These are phyloP conservation scores for Lipomyces mesembrius DNA, from an alignment of 805 yeast genomes.

Conservation along the genomic window DNA sequence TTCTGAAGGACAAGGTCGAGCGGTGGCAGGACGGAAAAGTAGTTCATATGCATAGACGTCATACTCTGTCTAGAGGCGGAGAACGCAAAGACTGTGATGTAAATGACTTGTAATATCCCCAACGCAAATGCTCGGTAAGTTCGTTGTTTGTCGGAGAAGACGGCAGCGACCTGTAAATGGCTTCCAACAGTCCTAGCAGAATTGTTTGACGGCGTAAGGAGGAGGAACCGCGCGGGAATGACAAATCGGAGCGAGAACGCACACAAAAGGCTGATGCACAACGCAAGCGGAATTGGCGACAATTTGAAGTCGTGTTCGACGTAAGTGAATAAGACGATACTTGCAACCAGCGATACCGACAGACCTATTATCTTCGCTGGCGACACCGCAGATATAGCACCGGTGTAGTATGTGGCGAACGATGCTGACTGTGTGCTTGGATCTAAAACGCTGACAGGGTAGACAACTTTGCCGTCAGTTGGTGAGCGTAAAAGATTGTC, in stretches of 20 bases:
- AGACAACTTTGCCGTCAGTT: conserved; percentile 8
- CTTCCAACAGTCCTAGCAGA: conserved; percentile 18
- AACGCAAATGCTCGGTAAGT: conserved; percentile 26
- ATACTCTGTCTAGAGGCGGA: conserved; percentile 29
- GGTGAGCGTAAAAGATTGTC: conserved; percentile 2
- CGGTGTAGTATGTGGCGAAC: conserved; percentile 28
- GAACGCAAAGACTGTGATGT: conserved; percentile 14
- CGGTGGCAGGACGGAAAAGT: conserved; percentile 35
- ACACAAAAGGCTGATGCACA: conserved; percentile 17
- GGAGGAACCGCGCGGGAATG: conserved; percentile 17
- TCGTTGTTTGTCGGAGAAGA: conserved; percentile 26
- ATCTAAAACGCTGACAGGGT: conserved; percentile 14
- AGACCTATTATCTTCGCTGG: conserved; percentile 10
- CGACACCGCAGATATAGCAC: conserved; percentile 28
- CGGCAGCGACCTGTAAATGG: conserved; percentile 24
- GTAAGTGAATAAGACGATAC: conserved; percentile 20
- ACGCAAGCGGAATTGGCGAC: conserved; percentile 21
- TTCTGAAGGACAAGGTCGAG: conserved; percentile 30
- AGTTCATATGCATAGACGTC: conserved; percentile 36
- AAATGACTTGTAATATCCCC: conserved; percentile 25
- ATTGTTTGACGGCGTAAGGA: conserved; percentile 14
- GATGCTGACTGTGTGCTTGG: conserved; percentile 15
- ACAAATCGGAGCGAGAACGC: conserved; percentile 24
- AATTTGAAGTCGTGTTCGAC: conserved; percentile 12
- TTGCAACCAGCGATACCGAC: conserved; percentile 22